Evolutionary conservation across 495 filamentous ascomycete species (phyloP), one percentile per base, ranked within the genome.

Genomic region (Aspergillus campestris): DNA sequence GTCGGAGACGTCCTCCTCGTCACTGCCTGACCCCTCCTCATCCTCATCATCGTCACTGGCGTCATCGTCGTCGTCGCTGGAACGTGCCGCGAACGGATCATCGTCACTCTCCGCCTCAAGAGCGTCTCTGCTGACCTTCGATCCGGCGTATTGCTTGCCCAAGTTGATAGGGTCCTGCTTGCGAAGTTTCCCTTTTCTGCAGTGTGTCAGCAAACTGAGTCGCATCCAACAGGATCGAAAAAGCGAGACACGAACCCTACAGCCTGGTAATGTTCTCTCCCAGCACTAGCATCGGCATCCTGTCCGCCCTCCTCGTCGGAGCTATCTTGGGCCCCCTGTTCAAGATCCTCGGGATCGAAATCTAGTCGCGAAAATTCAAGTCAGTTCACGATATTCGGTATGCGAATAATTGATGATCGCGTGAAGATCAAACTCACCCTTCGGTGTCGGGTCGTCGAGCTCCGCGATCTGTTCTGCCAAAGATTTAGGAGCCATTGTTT

Each of bases 261-360:
- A 45, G 77, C 64, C 18, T 82, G 74, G 60, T 98, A 98, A 56
- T 98, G 91, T 50, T 92, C 91, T 11, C 88, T 80, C 13, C 80
- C 62, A 49, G 74, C 57, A 62, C 64, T 65, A 9, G 74, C 73
- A 52, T 81, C 64, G 32, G 46, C 59, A n/a, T 45, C 64, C 12
- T 44, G 31, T 28, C 50, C 58, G 6, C 31, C 46, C 34, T 51
- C 61, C 11, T 80, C 81, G 13, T 75, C 78, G 28, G 74, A 78
- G 51, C 75, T 82, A 15, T 70, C 70, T 39, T 66, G 60, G 9
- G 58, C 72, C 8, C 66, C 69, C 30, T 61, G 72, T 12, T 74
- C 78, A 40, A 82, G 75, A 53, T 84, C 82, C 70, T 97, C 91
- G 1, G 88, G 88, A 59, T 98, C 91, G 57, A 86, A 85, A 59